Evolutionary conservation across 495 filamentous ascomycete genomes (phyloP).

Genomic region (Coniosporium apollinis): DNA sequence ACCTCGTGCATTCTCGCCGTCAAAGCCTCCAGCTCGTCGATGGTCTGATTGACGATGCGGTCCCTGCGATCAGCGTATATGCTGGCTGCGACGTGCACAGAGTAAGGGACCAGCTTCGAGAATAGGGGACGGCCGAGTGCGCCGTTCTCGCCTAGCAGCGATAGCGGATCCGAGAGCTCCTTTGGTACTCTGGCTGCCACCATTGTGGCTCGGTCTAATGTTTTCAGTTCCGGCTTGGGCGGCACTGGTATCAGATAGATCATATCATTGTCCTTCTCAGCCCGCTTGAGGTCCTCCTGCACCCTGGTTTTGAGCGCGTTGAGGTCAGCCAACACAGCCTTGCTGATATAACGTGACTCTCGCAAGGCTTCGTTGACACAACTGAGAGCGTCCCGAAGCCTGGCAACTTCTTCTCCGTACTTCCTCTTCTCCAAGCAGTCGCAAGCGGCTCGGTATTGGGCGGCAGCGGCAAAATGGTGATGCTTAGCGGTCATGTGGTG

Average conservation of each 20-base stretch:
- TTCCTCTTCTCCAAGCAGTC: conserved; percentile 87
- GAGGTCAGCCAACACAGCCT: conserved; percentile 64
- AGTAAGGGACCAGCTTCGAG: conserved; percentile 83
- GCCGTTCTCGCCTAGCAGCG: conserved; percentile 60
- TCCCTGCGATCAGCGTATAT: conserved; percentile 90
- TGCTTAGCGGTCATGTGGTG: conserved; percentile 97
- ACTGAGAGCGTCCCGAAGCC: conserved; percentile 60
- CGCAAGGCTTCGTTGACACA: conserved; percentile 80
- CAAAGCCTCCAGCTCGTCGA: conserved; percentile 69
- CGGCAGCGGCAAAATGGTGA: conserved; percentile 91
- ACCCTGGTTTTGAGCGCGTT: conserved; percentile 69
- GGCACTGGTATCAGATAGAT: conserved; percentile 82
- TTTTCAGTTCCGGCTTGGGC: conserved; percentile 72
- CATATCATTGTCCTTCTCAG: conserved; percentile 91
- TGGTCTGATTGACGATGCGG: conserved; percentile 65
- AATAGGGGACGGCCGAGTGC: conserved; percentile 75
- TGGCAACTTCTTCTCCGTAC: conserved; percentile 90
- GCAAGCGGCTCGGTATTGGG: conserved; percentile 83
- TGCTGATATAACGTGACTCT: conserved; percentile 73
- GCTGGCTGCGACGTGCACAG: conserved; percentile 84
- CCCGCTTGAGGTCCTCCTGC: conserved; percentile 72
- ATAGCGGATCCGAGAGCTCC: conserved; percentile 64
- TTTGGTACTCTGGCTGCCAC: conserved; percentile 62
- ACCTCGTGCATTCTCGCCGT: conserved; percentile 68
- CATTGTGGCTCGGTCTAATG: conserved; percentile 78